These are phyloP conservation scores for Azolla pinnata DNA, from an alignment of 75 land plant genomes.

Conservation along the genomic window DNA sequence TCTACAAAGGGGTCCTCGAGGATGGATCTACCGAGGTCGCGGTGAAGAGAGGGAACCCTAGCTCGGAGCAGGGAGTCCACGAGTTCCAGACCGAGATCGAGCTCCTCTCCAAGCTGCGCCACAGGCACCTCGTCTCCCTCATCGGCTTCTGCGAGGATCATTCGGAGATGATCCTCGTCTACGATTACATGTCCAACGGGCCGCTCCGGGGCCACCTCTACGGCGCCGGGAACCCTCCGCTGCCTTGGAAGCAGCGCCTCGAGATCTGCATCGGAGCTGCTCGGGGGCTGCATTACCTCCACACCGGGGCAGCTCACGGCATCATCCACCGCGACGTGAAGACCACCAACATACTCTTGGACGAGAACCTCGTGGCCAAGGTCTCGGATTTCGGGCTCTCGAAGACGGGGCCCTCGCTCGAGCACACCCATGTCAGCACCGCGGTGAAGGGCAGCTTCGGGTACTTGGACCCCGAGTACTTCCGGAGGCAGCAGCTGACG, in stretches of 20 bases:
- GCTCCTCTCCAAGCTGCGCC: constrained; percentile 73
- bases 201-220: constrained; percentile 76
- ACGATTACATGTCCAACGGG: constrained; percentile 85
- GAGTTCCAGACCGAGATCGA: constrained; percentile 88
- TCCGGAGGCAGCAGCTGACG: constrained; percentile 81
- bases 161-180: constrained; percentile 86
- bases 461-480: constrained; percentile 92
- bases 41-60: constrained; percentile 81
- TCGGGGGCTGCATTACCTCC: constrained; percentile 76
- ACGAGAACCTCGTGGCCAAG: constrained; percentile 71
- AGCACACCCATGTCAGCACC: constrained; percentile 84
- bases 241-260: constrained; percentile 74
- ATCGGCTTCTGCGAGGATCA: constrained; percentile 90
- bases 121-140: constrained; percentile 77
- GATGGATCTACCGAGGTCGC: constrained; percentile 75
- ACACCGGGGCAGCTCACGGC: constrained; percentile 66
- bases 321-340: constrained; percentile 90
- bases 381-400: constrained; percentile 88
- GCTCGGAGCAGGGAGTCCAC: constrained; percentile 73
- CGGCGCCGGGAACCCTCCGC: constrained; percentile 55
- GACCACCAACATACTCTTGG: constrained; percentile 76
- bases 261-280: constrained; percentile 87
- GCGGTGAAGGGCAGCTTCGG: constrained; percentile 93
- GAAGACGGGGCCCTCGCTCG: constrained; percentile 70
- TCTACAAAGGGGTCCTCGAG: constrained; percentile 64